Evolutionary conservation across 2,329 filamentous ascomycete species (phyloP).

Genomic region (Pseudogymnoascus sp.): DNA sequence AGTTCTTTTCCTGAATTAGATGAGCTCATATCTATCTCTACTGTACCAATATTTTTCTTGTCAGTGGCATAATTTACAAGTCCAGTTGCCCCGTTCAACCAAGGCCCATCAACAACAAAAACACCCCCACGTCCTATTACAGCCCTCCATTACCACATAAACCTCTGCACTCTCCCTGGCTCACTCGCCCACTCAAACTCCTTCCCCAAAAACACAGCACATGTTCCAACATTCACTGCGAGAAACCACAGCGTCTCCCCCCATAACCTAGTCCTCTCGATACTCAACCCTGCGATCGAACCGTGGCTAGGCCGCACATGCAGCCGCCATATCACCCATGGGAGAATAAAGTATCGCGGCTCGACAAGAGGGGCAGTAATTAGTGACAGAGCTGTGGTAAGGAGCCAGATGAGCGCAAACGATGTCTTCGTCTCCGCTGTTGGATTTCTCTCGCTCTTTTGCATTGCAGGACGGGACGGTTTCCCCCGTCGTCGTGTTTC

Average conservation of each 20-base stretch:
- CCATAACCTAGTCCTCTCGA: conserved; percentile 34
- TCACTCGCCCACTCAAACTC: conserved; percentile 56
- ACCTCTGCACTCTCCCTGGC: conserved; percentile 59
- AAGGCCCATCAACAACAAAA: background rate
- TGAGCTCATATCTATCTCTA: background rate
- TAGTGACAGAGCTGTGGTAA: conserved; percentile 69
- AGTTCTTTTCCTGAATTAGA: background rate
- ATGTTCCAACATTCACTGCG: conserved; percentile 57
- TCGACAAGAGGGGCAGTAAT: conserved; percentile 89
- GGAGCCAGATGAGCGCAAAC: conserved; percentile 52
- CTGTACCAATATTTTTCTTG: background rate
- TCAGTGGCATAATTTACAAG: background rate
- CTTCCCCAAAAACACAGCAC: conserved; percentile 63
- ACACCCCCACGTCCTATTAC: conserved; percentile 1
- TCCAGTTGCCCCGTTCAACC: background rate
- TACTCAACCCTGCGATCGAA: too few relatives aligned
- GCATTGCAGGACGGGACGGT: background rate
- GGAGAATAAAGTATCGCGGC: conserved; percentile 91
- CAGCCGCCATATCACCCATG: conserved; percentile 88
- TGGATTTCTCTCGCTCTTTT: conserved; percentile 16
- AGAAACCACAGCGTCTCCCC: conserved; percentile 67
- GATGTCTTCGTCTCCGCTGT: conserved; percentile 37
- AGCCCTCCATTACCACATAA: conserved; percentile 62
- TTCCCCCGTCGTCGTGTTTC: conserved; percentile 17
- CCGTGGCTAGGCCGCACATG: conserved; percentile 51